A percentile compares a stretch with the other conserved stretches of the same genome.
phyloP scores from a whole-genome alignment of 192 early-diverging fungal genomes.

The Entomortierella parvispora region DNA sequence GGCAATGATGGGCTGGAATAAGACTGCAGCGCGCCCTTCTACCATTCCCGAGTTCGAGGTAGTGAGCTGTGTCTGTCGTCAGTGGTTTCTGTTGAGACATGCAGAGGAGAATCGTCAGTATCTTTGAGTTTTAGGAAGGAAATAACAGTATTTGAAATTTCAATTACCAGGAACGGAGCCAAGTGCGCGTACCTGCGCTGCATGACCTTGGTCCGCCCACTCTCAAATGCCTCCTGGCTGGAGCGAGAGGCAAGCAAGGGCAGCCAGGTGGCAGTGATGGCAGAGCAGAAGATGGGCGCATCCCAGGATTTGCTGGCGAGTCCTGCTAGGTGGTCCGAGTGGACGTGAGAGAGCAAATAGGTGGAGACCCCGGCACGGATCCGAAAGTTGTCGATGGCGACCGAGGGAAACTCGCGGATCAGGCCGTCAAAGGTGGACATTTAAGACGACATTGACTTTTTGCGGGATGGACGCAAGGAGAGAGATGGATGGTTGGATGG shows the following conservation, averaged over 20 bases:
- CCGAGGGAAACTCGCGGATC: slow-evolving; percentile 61
- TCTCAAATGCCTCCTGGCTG: slow-evolving; percentile 22
- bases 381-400: slow-evolving; percentile 55
- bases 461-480: too few species aligned
- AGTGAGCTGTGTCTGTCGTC: slow-evolving; percentile 14
- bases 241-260: slow-evolving; percentile 37
- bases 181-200: slow-evolving; percentile 33
- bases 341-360: slow-evolving; percentile 59
- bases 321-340: slow-evolving; percentile 57
- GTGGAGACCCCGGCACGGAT: slow-evolving; percentile 21
- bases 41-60: slow-evolving; percentile 51
- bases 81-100: slow-evolving; percentile 25
- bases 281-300: slow-evolving; percentile 59
- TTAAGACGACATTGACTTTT: not conserved
- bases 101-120: too few species aligned
- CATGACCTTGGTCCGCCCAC: slow-evolving; percentile 2
- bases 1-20: slow-evolving; percentile 61
- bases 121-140: slow-evolving; percentile 9
- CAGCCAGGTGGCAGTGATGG: slow-evolving; percentile 54
- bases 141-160: not conserved
- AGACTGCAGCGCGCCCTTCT: slow-evolving; percentile 44
- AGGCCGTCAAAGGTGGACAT: slow-evolving; percentile 67
- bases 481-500: too few species aligned
- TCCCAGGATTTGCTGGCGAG: slow-evolving; percentile 43
- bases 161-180: slow-evolving; percentile 18